These are phyloP conservation scores for Colletotrichum lini DNA, from an alignment of 2,329 filamentous ascomycete genomes.

Conservation along the genomic window DNA sequence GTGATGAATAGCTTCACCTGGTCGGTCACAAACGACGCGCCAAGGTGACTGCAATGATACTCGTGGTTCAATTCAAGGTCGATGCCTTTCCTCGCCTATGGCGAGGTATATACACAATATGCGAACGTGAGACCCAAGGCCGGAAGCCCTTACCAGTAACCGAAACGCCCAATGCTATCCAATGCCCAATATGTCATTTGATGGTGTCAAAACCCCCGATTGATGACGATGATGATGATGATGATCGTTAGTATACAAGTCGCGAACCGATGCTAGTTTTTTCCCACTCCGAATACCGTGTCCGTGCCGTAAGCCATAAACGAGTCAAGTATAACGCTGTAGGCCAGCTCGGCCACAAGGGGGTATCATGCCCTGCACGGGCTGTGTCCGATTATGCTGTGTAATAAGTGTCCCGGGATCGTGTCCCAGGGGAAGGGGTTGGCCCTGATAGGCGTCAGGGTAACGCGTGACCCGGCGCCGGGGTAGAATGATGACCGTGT, in stretches of 20 bases:
- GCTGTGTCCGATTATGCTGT: slow-evolving; percentile 41
- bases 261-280: slow-evolving; percentile 40
- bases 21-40: background rate
- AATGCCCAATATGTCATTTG: slow-evolving; percentile 37
- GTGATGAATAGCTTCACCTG: background rate
- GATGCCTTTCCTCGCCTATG: slow-evolving; percentile 10
- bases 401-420: slow-evolving; percentile 23
- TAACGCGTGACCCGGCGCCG: background rate
- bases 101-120: slow-evolving; percentile 34
- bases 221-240: slow-evolving; percentile 35
- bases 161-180: slow-evolving; percentile 40
- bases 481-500: background rate
- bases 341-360: slow-evolving; percentile 39
- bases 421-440: background rate
- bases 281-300: slow-evolving; percentile 40
- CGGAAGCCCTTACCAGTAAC: slow-evolving; percentile 20
- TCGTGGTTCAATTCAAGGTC: slow-evolving; percentile 32
- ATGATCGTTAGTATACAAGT: slow-evolving; percentile 42
- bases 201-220: slow-evolving; percentile 34
- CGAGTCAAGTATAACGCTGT: slow-evolving; percentile 38
- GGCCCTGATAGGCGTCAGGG: slow-evolving; percentile 6
- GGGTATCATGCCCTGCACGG: slow-evolving; percentile 41
- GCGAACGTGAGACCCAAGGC: slow-evolving; percentile 23
- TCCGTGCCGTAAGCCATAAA: slow-evolving; percentile 40
- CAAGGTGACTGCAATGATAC: slow-evolving; percentile 14